Conservation (phyloP, 768 basidiomycete genomes). For the Amanita inopinata region DNA sequence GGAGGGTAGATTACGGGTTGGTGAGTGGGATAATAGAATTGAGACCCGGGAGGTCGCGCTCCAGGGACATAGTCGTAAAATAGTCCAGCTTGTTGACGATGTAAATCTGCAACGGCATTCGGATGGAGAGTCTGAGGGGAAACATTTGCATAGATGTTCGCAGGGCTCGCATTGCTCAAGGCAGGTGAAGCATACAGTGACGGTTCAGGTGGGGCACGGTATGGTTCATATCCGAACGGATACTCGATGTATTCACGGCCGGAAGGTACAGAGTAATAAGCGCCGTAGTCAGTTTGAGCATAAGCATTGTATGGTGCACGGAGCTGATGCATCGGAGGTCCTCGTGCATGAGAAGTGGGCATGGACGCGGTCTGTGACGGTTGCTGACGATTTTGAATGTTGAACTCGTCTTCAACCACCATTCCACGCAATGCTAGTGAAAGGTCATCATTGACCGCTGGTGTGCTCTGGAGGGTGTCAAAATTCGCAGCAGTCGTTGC, state of each 20-base stretch:
- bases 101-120: constrained; percentile 28
- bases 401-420: constrained; percentile 23
- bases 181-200: constrained; percentile 41
- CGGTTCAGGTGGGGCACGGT: constrained; percentile 32
- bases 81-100: constrained; percentile 39
- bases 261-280: constrained; percentile 45
- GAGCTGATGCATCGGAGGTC: constrained; percentile 24
- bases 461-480: constrained; percentile 22
- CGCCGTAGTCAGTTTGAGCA: constrained; percentile 36
- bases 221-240: constrained; percentile 42
- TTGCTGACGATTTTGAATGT: constrained; percentile 12
- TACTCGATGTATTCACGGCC: constrained; percentile 47
- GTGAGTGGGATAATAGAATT: constrained; percentile 49
- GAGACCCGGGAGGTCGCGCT: constrained; percentile 38
- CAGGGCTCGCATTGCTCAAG: constrained; percentile 31
- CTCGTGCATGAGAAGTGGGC: constrained; percentile 19
- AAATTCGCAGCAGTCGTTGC: constrained; percentile 8
- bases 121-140: constrained; percentile 33
- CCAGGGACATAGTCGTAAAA: constrained; percentile 51
- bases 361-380: constrained; percentile 17
- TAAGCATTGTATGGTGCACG: constrained; percentile 9
- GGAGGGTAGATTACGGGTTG: constrained; percentile 52
- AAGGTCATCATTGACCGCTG: constrained; percentile 43
- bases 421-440: constrained; percentile 47
- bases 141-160: constrained; percentile 40